Conservation (phyloP, 164 flowering plant genomes). For the Aristolochia fimbriata region DNA sequence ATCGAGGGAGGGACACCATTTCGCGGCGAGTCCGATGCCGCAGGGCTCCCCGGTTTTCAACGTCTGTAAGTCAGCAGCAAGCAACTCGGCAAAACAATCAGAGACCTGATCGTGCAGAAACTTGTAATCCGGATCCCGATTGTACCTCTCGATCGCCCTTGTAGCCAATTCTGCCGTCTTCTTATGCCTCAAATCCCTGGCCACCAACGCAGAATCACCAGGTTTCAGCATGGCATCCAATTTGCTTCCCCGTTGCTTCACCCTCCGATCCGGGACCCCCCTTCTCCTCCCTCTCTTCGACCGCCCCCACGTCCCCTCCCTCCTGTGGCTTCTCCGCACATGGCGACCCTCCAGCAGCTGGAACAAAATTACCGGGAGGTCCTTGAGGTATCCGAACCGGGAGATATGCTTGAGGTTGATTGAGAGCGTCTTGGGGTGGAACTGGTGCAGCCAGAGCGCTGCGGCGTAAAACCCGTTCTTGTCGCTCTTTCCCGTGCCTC, state of each 20-base stretch:
- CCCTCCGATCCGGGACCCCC: too few species aligned
- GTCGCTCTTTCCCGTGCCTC: slow-evolving; percentile 45
- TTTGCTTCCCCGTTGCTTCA: too few species aligned
- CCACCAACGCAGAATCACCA: slow-evolving; percentile 1
- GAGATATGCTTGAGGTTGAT: slow-evolving; percentile 16
- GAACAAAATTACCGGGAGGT: slow-evolving; percentile 30
- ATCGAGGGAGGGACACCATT: slow-evolving; percentile 29
- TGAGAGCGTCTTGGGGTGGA: slow-evolving; percentile 34
- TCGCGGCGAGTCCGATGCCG: slow-evolving; percentile 19
- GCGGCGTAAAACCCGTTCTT: slow-evolving; percentile 31
- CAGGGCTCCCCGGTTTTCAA: slow-evolving; percentile 8
- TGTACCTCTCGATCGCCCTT: slow-evolving; percentile 21
- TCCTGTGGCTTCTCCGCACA: slow-evolving; percentile 12
- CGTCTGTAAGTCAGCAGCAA: slow-evolving; percentile 10
- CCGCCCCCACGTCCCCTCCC: slow-evolving; percentile 1
- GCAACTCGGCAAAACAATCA: slow-evolving; percentile 15
- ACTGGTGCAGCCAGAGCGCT: slow-evolving; percentile 32
- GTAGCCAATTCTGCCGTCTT: slow-evolving; percentile 13
- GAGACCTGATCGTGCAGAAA: slow-evolving; percentile 23
- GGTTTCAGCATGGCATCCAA: slow-evolving; percentile 2
- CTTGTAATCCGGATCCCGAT: slow-evolving; percentile 16
- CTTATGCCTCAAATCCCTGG: slow-evolving; percentile 15
- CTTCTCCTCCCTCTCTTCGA: background rate
- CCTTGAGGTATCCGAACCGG: slow-evolving; percentile 31
- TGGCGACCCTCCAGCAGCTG: slow-evolving; percentile 24